A percentile compares a stretch with the other conserved stretches of the same genome.
Conservation (phyloP, 2,329 filamentous ascomycete genomes). For the Fusarium euwallaceae region DNA sequence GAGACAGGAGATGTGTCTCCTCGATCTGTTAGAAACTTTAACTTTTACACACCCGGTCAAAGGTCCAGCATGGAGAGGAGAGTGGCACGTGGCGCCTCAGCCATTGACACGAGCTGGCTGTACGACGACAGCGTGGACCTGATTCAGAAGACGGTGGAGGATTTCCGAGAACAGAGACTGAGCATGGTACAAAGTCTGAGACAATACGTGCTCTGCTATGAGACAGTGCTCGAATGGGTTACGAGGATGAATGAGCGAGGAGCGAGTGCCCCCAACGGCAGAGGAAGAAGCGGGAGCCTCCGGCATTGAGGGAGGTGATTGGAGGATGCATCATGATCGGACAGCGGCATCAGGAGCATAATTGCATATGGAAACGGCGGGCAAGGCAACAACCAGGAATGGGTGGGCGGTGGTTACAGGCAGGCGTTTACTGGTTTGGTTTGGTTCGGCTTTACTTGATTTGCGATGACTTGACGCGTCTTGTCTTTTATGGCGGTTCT, state of each 20-base stretch:
- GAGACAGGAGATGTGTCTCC: conserved; percentile 49
- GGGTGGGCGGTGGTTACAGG: conserved; percentile 18
- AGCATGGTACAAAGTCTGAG: conserved; percentile 97
- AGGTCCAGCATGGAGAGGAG: conserved; percentile 33
- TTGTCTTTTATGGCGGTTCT: background rate
- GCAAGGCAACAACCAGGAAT: conserved; percentile 28
- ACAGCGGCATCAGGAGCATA: conserved; percentile 34
- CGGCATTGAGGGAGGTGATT: conserved; percentile 37
- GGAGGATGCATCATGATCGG: conserved; percentile 29
- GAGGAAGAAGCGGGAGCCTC: conserved; percentile 51
- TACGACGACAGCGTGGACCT: conserved; percentile 79
- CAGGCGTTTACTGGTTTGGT: conserved; percentile 36
- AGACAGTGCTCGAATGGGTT: conserved; percentile 92
- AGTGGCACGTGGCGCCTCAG: conserved; percentile 16
- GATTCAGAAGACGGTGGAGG: conserved; percentile 88
- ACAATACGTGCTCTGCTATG: conserved; percentile 97
- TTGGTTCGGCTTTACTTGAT: background rate
- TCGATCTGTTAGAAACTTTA: conserved; percentile 38
- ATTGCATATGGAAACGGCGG: conserved; percentile 30
- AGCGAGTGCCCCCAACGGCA: conserved; percentile 32
- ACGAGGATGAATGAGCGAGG: conserved; percentile 59
- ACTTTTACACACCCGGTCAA: conserved; percentile 37
- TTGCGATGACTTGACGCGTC: background rate
- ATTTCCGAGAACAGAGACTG: conserved; percentile 87
- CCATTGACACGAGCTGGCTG: conserved; percentile 73